Percentiles rank a stretch among this genome's conserved stretches.
These are phyloP conservation scores for Ceratocystis cubensis DNA, from an alignment of 2,329 filamentous ascomycete species.

Conservation along the genomic window DNA sequence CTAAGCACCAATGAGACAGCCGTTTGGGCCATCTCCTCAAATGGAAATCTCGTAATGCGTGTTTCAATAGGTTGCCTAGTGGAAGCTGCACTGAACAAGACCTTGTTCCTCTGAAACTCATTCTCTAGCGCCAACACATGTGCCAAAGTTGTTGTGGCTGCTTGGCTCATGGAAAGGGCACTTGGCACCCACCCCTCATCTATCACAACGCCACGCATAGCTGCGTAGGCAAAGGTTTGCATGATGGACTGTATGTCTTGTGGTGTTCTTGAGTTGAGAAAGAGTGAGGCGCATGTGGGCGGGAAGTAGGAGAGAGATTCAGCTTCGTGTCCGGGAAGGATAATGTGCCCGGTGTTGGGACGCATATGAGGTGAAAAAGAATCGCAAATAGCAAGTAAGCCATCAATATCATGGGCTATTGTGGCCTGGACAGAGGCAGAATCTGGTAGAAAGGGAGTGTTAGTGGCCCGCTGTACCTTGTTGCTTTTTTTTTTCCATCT, in stretches of 20 bases:
- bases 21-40: constrained; percentile 10
- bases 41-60: not conserved
- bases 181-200: constrained; percentile 1
- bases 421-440: not conserved
- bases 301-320: not conserved
- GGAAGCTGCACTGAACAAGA: constrained; percentile 1
- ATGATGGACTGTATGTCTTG: constrained; percentile 4
- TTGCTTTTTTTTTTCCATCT: not conserved
- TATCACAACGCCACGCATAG: not conserved
- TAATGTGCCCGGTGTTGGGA: constrained; percentile 10
- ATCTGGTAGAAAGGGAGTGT: not conserved
- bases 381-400: constrained; percentile 5
- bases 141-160: not conserved
- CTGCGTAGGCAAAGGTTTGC: not conserved
- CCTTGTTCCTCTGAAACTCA: not conserved
- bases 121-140: not conserved
- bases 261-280: not conserved
- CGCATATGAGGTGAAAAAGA: constrained; percentile 7
- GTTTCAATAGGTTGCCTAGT: not conserved
- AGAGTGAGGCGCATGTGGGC: constrained; percentile 11
- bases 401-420: not conserved
- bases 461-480: not conserved
- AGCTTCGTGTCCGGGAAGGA: not conserved
- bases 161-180: constrained; percentile 1
- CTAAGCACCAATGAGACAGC: constrained; percentile 1